phyloP scores from a whole-genome alignment of 2,329 filamentous ascomycete species.

The Rutstroemia sp. region DNA sequence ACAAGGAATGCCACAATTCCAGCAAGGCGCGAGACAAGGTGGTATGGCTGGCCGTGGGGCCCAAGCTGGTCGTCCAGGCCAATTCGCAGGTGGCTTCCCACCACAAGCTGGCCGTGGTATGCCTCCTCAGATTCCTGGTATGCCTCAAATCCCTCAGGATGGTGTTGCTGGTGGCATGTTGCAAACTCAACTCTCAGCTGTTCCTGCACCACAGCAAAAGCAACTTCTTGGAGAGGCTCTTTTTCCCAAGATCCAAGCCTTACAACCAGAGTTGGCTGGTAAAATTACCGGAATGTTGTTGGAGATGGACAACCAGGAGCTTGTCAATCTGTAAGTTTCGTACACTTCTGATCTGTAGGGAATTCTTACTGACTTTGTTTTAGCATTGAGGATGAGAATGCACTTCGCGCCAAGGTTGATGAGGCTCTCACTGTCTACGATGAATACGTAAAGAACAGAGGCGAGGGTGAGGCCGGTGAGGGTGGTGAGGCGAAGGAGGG shows the following conservation, averaged over 20 bases:
- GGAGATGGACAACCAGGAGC: conserved; percentile 96
- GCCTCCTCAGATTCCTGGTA: conserved; percentile 26
- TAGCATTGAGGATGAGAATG: conserved; percentile 82
- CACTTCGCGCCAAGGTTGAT: conserved; percentile 91
- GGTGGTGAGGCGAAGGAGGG: conserved; percentile 38
- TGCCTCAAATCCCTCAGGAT: conserved; percentile 28
- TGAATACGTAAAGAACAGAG: conserved; percentile 79
- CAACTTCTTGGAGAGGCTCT: conserved; percentile 96
- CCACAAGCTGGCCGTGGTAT: conserved; percentile 31
- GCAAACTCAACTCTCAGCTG: conserved; percentile 49
- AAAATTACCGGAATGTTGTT: conserved; percentile 99
- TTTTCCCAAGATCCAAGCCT: conserved; percentile 94
- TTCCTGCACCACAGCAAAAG: conserved; percentile 75
- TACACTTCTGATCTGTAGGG: neutral
- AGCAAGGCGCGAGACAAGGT: conserved; percentile 43
- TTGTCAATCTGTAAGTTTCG: conserved; percentile 83
- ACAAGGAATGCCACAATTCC: conserved; percentile 48
- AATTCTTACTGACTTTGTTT: conserved; percentile 24
- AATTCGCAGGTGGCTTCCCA: conserved; percentile 30
- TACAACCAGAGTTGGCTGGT: conserved; percentile 92
- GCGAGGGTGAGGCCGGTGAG: conserved; percentile 28
- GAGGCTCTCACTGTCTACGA: conserved; percentile 97
- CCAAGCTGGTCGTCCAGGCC: conserved; percentile 31
- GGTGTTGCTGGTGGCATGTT: conserved; percentile 33
- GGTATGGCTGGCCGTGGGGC: conserved; percentile 31